A percentile compares a stretch with the other conserved stretches of the same genome.
Conservation (phyloP, 2,329 filamentous ascomycete species). For the Tympanopsis confertula region DNA sequence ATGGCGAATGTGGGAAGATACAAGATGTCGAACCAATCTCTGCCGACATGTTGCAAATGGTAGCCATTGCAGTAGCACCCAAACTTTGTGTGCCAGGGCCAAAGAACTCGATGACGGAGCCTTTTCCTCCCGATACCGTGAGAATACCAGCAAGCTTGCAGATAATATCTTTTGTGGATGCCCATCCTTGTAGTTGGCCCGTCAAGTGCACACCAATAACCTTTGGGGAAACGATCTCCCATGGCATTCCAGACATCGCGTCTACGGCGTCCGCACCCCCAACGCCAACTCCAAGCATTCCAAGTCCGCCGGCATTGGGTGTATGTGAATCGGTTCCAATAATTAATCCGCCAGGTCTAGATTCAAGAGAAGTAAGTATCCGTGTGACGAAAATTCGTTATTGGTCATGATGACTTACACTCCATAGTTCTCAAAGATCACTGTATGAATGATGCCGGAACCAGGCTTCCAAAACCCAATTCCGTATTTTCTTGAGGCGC, state of each 20-base stretch:
- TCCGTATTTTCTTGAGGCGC: constrained; percentile 25
- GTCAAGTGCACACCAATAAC: constrained; percentile 17
- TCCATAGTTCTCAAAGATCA: constrained; percentile 18
- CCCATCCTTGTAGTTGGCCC: constrained; percentile 16
- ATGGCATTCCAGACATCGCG: constrained; percentile 18
- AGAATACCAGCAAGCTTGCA: constrained; percentile 20
- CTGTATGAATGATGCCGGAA: constrained; percentile 15
- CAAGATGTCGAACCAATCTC: constrained; percentile 23
- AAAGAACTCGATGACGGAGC: constrained; percentile 21
- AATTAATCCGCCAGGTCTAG: constrained; percentile 11
- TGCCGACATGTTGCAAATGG: constrained; percentile 23
- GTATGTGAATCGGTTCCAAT: constrained; percentile 20
- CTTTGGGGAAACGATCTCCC: constrained; percentile 19
- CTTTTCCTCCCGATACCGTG: constrained; percentile 19
- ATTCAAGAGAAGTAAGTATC: too few species aligned
- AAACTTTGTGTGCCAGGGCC: constrained; percentile 17
- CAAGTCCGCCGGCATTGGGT: constrained; percentile 21
- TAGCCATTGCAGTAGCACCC: constrained; percentile 21
- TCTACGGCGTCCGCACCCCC: constrained; percentile 34
- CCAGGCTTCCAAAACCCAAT: constrained; percentile 19
- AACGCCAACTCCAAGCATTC: constrained; percentile 25
- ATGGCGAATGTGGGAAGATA: constrained; percentile 19
- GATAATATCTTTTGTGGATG: constrained; percentile 21
- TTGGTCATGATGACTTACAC: constrained; percentile 9
- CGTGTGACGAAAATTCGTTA: too few species aligned